Evolutionary conservation across 352 stramenopile genomes (phyloP), one percentile per base, ranked within the genome.

Genomic region (Globisporangium cederbergense): DNA sequence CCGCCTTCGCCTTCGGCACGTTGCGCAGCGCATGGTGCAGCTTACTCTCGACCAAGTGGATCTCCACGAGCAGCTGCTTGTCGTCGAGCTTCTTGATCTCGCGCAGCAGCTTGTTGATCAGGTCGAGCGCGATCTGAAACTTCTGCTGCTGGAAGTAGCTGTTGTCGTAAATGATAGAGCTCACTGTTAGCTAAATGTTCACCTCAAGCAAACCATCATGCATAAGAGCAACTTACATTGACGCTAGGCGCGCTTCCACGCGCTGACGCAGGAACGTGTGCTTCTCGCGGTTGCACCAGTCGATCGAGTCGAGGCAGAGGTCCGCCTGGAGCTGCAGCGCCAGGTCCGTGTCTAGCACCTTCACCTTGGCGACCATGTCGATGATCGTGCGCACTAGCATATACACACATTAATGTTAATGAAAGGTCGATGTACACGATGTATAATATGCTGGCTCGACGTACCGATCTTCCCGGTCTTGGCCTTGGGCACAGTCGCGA

Each of bases 11-110:
- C 81, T 99, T 99, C 46, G 98, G 95, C 20, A 99, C 78, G 70
- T 99, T 99, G 20, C 95, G 92, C 36, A 99, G 78, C 16, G 94
- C 96, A 74, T 99, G 97, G 75, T 99, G 96, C 66, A 99, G 89
- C 69, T 98, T 98, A 55, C 89, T 93, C 78, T 99, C 98, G 28
- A 98, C 89, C 30, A 99, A 77, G 81, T 99, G 97, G 46, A 98
- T 98, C 74, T 99, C 98, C 22, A 99, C 97, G 30, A 99, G 84
- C 60, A 99, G 75, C 72, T 98, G 95, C 81, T 99, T 99, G 81
- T 99, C 98, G 74, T 99, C 98, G 52, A 99, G 83, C 76, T 99
- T 99, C 78, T 99, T 99, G 60, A 99, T 94, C 81, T 99, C 98
- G 9, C 83, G 75, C 28, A 99, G 76, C 32, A 99, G 81, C 66